A percentile compares a stretch with the other conserved stretches of the same genome.
Evolutionary conservation across 2,329 filamentous ascomycete genomes (phyloP).

Genomic region (Fusarium luffae): DNA sequence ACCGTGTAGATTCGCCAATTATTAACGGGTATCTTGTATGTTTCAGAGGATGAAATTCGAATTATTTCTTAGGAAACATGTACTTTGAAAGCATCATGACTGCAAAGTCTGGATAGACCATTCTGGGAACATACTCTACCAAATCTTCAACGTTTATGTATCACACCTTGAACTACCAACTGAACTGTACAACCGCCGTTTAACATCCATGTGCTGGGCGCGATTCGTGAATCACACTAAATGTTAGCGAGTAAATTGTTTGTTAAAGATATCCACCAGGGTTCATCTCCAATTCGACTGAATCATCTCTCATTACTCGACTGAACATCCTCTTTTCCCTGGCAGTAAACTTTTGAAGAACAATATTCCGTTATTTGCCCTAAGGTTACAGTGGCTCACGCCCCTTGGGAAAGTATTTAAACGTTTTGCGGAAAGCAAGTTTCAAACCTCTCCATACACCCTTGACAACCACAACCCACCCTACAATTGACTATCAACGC

Average conservation of each 20-base stretch:
- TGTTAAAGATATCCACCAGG: fast-evolving
- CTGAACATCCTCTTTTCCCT: fast-evolving
- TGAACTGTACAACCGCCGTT: not conserved
- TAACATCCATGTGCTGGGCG: not conserved
- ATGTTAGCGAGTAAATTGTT: not conserved
- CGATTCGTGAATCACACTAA: fast-evolving
- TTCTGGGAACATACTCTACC: fast-evolving
- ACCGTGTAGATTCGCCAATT: fast-evolving
- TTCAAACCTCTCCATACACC: not conserved
- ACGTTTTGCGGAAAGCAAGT: not conserved
- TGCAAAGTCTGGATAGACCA: fast-evolving
- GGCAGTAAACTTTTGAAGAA: fast-evolving
- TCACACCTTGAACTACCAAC: fast-evolving
- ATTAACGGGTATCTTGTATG: fast-evolving
- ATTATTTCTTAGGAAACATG: fast-evolving
- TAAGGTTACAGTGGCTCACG: not conserved
- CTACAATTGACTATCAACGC: not conserved
- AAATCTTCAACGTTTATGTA: fast-evolving
- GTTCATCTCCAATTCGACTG: fast-evolving
- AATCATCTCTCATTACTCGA: fast-evolving
- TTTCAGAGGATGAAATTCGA: fast-evolving
- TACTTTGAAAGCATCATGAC: not conserved
- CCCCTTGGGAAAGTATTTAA: not conserved
- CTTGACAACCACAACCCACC: not conserved
- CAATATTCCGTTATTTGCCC: fast-evolving